phyloP scores from a whole-genome alignment of 148 eudicot genomes.

The Fallopia convolvulus region DNA sequence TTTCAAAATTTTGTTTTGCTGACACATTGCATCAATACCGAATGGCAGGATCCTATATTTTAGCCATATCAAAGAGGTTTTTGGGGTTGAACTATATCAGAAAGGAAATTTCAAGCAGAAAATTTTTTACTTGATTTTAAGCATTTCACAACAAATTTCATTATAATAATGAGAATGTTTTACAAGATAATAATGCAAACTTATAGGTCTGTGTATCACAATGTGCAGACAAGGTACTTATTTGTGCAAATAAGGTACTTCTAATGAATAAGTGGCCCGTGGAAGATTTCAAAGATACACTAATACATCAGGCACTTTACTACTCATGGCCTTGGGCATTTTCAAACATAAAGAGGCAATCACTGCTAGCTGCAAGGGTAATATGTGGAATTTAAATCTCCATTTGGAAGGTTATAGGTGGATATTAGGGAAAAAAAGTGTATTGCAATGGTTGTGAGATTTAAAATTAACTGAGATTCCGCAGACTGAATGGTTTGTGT shows the following conservation, averaged over 20 bases:
- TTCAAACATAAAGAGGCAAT: background rate
- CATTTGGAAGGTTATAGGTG: background rate
- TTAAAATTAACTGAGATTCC: background rate
- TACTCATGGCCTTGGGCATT: background rate
- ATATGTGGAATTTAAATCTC: background rate
- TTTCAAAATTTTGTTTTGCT: too few species aligned
- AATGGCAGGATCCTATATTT: background rate
- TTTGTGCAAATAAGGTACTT: too few species aligned
- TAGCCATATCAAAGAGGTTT: background rate
- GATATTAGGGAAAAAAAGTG: too few species aligned
- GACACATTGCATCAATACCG: too few species aligned
- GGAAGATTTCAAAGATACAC: background rate
- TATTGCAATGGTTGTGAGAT: too few species aligned
- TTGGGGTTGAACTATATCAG: background rate
- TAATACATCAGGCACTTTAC: background rate
- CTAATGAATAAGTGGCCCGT: too few species aligned
- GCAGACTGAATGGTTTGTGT: background rate
- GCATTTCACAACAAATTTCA: background rate
- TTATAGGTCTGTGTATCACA: too few species aligned
- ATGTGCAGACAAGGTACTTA: background rate
- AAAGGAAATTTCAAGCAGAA: too few species aligned
- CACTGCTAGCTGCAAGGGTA: background rate
- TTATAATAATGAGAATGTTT: too few species aligned
- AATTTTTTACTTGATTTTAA: background rate
- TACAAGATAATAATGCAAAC: background rate